Conservation (phyloP, 2,329 filamentous ascomycete species). For the Onygenales sp. region DNA sequence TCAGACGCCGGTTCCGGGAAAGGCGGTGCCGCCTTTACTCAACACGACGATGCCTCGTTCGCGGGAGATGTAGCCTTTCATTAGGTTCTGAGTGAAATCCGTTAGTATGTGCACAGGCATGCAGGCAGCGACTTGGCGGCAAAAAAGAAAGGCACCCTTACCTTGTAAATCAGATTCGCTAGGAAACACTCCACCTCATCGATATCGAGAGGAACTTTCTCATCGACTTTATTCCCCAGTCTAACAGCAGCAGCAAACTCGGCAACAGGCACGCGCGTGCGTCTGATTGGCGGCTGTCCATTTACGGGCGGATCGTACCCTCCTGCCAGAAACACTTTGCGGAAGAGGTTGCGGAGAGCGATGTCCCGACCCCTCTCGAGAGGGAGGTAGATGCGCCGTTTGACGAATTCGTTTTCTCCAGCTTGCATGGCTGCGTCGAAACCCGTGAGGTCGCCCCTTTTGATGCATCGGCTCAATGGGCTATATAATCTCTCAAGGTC, state of each 20-base stretch:
- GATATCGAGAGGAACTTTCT: constrained; percentile 56
- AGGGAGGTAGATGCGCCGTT: constrained; percentile 85
- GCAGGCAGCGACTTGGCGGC: background rate
- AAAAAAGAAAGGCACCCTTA: constrained; percentile 28
- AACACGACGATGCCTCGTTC: constrained; percentile 84
- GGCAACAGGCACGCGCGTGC: constrained; percentile 68
- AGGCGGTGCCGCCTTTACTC: constrained; percentile 76
- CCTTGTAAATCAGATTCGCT: constrained; percentile 98
- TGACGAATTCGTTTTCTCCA: constrained; percentile 88
- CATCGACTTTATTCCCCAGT: constrained; percentile 51
- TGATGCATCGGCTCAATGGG: constrained; percentile 70
- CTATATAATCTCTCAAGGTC: constrained; percentile 67
- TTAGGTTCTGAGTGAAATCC: constrained; percentile 57
- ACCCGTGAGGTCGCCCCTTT: constrained; percentile 66
- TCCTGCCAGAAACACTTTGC: constrained; percentile 79
- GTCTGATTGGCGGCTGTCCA: constrained; percentile 48
- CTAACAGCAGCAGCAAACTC: constrained; percentile 81
- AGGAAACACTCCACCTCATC: constrained; percentile 95
- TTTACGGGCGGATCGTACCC: constrained; percentile 74
- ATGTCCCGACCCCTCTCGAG: constrained; percentile 88
- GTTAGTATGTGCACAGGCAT: constrained; percentile 7
- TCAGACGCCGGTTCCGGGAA: constrained; percentile 73
- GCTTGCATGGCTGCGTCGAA: constrained; percentile 75
- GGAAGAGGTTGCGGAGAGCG: constrained; percentile 77
- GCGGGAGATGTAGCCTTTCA: constrained; percentile 97